Base-by-base conservation (phyloP, 306 rosid species). In the Prunus padus region DNA sequence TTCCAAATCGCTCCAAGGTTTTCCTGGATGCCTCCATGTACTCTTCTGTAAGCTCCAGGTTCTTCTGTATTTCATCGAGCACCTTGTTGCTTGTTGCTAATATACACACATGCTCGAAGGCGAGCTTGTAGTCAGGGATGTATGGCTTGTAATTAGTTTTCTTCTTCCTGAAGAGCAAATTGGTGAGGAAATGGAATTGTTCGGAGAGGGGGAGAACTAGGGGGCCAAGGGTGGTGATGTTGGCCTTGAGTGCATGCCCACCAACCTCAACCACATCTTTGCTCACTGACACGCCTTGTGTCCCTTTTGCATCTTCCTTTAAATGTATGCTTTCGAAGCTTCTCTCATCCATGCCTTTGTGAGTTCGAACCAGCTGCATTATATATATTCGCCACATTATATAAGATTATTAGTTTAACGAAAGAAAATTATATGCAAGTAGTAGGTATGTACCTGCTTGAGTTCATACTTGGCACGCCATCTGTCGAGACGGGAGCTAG, bases 391-490 rank as follows among this genome's bases (percentile, higher is more conserved):
- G 9, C 42, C 42, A 37, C 42, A 5, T 37, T 37, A 37, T 7
- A 37, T 37, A 37, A 37, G 42, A 37, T 37, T 37, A 37, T 37
- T 37, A 37, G 42, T 37, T 37, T 37, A 37, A 37, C 42, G 42
- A 37, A 7, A 37, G 42, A 37, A 37, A 37, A 37, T 37, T 37
- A 37, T 1, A 7, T 6, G 42, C 42, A 37, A 37, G 9, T 37
- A 37, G 60, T n/a, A 20, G 13, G 26, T 18, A n/a, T 9, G 54
- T 12, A 90, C 91, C 86, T 84, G 90, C 57, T 81, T 79, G 83
- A 87, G 90, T 78, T 85, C 80, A 22, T 88, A 88, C 79, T 88
- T 91, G 80, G 96, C 89, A 1, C 80, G 86, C 96, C 96, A 87
- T 67, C 92, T 65, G 42, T 88, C 84, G 0, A 67, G 60, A 59